Conservation (phyloP, 768 basidiomycete species). For the Hericium erinaceus region DNA sequence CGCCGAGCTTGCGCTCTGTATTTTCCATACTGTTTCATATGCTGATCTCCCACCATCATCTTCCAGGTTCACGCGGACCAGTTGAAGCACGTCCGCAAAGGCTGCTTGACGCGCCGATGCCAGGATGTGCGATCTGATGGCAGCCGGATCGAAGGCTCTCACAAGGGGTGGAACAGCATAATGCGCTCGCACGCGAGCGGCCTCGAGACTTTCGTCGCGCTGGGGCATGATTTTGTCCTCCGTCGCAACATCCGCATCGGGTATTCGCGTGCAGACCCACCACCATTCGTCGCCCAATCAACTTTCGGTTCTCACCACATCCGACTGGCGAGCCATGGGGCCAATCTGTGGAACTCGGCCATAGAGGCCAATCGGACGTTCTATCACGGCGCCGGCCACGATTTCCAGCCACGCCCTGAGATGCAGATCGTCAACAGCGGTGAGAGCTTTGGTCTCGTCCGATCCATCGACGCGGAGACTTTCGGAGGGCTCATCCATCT, state of each 20-base stretch:
- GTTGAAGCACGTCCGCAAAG: conserved; percentile 20
- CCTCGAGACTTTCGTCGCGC: conserved; percentile 10
- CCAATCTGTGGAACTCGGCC: conserved; percentile 11
- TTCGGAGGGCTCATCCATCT: background rate
- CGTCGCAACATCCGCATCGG: conserved; percentile 15
- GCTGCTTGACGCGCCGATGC: conserved; percentile 16
- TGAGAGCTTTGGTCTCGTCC: conserved; percentile 8
- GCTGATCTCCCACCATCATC: too few species aligned
- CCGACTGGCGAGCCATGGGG: conserved; percentile 13
- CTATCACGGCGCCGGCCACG: background rate
- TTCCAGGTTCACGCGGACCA: conserved; percentile 5
- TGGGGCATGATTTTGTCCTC: conserved; percentile 18
- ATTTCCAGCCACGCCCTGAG: background rate
- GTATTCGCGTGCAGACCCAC: background rate
- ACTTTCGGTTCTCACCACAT: conserved; percentile 19
- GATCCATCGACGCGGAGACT: background rate
- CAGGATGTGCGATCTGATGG: conserved; percentile 19
- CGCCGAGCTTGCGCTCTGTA: too few species aligned
- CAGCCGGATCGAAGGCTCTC: conserved; percentile 20
- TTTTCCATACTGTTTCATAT: too few species aligned
- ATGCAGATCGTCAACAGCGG: conserved; percentile 3
- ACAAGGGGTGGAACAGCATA: conserved; percentile 22
- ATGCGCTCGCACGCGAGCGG: conserved; percentile 17
- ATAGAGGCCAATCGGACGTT: background rate
- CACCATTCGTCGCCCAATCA: conserved; percentile 7